Evolutionary conservation across 371 early-diverging fungal species (phyloP).

Genomic region (Sporodiniella umbellata): DNA sequence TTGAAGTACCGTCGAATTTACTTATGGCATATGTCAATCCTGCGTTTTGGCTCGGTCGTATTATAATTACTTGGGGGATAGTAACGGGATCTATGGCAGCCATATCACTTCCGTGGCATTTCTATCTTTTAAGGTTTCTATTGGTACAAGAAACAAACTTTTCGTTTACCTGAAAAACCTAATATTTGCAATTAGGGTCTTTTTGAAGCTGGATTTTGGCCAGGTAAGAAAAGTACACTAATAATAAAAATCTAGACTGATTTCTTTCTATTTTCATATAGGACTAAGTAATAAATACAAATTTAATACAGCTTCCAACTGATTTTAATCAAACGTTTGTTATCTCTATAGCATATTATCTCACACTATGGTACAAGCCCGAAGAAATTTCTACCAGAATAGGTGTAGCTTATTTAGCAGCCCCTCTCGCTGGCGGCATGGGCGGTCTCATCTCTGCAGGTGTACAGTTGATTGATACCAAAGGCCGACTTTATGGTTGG

Average conservation of each 20-base stretch:
- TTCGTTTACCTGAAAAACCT: too few relatives aligned
- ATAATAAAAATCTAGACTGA: background rate
- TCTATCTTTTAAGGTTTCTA: constrained; percentile 45
- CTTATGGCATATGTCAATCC: constrained; percentile 50
- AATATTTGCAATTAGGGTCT: too few relatives aligned
- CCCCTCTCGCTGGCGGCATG: constrained; percentile 45
- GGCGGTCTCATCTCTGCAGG: constrained; percentile 49
- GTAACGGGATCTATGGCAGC: constrained; percentile 49
- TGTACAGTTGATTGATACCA: constrained; percentile 41
- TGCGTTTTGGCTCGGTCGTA: constrained; percentile 45
- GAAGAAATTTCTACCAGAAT: constrained; percentile 44
- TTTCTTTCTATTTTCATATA: background rate
- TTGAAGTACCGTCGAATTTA: constrained; percentile 49
- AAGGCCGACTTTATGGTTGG: constrained; percentile 44
- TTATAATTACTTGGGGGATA: constrained; percentile 52
- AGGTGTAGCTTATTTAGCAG: constrained; percentile 45
- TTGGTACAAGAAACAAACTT: constrained; percentile 29
- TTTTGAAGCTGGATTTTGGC: constrained; percentile 55
- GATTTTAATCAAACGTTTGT: too few relatives aligned
- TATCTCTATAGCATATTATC: constrained; percentile 38
- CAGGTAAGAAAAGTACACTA: constrained; percentile 24
- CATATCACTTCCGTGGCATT: constrained; percentile 45
- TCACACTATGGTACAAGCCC: constrained; percentile 47
- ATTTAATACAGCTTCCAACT: background rate
- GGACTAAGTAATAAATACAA: constrained; percentile 30